A percentile compares a stretch with the other conserved stretches of the same genome.
These are phyloP conservation scores for Botrytis tulipae DNA, from an alignment of 2,329 filamentous ascomycete species.

Conservation along the genomic window DNA sequence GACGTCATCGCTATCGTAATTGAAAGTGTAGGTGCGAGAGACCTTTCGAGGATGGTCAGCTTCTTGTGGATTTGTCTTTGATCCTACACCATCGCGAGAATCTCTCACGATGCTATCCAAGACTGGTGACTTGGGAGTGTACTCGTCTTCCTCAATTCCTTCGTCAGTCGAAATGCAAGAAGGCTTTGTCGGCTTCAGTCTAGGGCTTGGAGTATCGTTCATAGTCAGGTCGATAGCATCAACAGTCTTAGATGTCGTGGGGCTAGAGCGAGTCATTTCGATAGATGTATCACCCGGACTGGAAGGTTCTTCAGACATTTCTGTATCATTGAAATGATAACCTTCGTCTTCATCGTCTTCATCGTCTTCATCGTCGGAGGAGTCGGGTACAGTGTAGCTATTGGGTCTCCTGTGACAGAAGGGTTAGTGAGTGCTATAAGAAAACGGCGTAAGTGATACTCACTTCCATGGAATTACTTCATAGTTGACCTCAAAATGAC, in stretches of 20 bases:
- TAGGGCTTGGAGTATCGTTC: slow-evolving; percentile 31
- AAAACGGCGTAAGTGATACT: slow-evolving; percentile 15
- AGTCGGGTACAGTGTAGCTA: slow-evolving; percentile 34
- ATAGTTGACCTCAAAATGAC: slow-evolving; percentile 33
- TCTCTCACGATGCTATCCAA: not conserved
- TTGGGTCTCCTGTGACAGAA: slow-evolving; percentile 30
- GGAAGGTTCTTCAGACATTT: slow-evolving; percentile 28
- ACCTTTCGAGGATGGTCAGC: not conserved
- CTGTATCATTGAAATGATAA: slow-evolving; percentile 33
- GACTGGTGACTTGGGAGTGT: not conserved
- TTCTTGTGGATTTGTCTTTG: not conserved
- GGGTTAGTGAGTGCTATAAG: not conserved
- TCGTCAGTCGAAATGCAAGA: not conserved
- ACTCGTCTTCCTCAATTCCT: not conserved
- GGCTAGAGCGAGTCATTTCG: slow-evolving; percentile 23
- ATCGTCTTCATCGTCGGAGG: slow-evolving; percentile 35
- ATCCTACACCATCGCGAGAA: not conserved
- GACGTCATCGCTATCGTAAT: slow-evolving; percentile 7
- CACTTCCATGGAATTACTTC: slow-evolving; percentile 34
- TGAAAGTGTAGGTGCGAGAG: not conserved
- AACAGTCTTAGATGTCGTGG: slow-evolving; percentile 27
- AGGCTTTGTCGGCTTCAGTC: not conserved
- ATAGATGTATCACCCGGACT: slow-evolving; percentile 35
- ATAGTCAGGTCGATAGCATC: slow-evolving; percentile 37
- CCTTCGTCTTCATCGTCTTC: slow-evolving; percentile 37